These are phyloP conservation scores for Rubroboletus satanas DNA, from an alignment of 768 basidiomycete species.

Conservation along the genomic window DNA sequence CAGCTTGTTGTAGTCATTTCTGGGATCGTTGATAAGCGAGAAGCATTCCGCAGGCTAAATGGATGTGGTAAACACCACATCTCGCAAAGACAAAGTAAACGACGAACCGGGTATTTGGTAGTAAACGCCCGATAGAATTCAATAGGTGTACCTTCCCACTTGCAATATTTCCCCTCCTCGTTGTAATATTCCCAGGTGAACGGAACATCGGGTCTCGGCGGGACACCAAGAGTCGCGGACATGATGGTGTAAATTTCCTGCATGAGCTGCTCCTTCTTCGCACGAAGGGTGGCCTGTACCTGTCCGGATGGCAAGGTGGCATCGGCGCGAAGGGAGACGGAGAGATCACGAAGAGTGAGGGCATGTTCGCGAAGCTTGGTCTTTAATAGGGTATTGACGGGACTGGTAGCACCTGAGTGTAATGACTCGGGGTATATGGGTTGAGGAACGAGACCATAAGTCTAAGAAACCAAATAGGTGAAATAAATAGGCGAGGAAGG, in stretches of 20 bases:
- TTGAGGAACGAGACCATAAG: constrained; percentile 87
- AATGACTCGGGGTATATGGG: constrained; percentile 77
- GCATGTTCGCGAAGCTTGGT: constrained; percentile 90
- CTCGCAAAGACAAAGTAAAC: not conserved
- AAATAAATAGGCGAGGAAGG: constrained; percentile 11
- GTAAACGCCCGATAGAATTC: constrained; percentile 75
- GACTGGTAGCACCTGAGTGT: constrained; percentile 70
- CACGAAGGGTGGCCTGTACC: constrained; percentile 54
- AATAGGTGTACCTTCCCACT: constrained; percentile 76
- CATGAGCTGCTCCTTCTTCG: constrained; percentile 83
- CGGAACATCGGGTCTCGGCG: constrained; percentile 64
- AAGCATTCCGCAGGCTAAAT: constrained; percentile 68
- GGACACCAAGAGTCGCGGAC: constrained; percentile 82
- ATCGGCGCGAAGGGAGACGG: constrained; percentile 48
- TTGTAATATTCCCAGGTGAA: constrained; percentile 92
- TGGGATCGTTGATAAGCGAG: constrained; percentile 93
- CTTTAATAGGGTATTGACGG: constrained; percentile 78
- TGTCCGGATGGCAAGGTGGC: constrained; percentile 43
- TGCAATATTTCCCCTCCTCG: constrained; percentile 65
- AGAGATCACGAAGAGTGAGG: constrained; percentile 68
- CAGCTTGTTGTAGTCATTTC: constrained; percentile 75
- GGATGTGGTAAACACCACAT: not conserved
- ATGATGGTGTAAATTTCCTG: constrained; percentile 81
- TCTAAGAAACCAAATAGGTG: constrained; percentile 37
- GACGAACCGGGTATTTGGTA: constrained; percentile 50